phyloP scores from a whole-genome alignment of 805 yeast species.

The Jamesozyma piceae region DNA sequence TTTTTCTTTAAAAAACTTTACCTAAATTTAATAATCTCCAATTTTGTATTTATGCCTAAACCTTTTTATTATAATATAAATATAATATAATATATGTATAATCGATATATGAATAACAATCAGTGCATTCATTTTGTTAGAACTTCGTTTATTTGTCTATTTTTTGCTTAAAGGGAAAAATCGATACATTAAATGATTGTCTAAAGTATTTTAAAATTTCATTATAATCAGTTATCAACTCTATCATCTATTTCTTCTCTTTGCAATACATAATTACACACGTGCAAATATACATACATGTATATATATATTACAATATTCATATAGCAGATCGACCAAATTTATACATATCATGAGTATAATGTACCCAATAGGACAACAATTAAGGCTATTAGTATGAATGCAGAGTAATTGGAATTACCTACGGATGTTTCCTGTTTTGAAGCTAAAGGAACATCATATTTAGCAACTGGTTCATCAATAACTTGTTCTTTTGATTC shows the following conservation, averaged over 20 bases:
- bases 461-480: slow-evolving; percentile 10
- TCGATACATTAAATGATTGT: too few species aligned
- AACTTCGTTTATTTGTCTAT: not conserved
- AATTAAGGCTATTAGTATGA: slow-evolving; percentile 45
- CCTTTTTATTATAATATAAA: not conserved
- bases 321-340: not conserved
- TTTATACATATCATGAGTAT: slow-evolving; percentile 38
- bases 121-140: not conserved
- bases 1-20: not conserved
- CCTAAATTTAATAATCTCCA: not conserved
- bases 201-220: too few species aligned
- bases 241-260: too few species aligned
- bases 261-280: too few species aligned
- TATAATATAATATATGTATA: not conserved
- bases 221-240: too few species aligned
- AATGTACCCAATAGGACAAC: slow-evolving; percentile 62
- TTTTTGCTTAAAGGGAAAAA: too few species aligned
- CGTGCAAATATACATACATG: too few species aligned
- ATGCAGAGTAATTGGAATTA: slow-evolving; percentile 43
- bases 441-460: slow-evolving; percentile 2
- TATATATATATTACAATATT: too few species aligned
- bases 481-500: not conserved
- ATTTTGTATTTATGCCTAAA: not conserved
- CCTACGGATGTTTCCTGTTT: slow-evolving; percentile 17
- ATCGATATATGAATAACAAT: not conserved